Base-by-base conservation (phyloP, 2,329 filamentous ascomycete genomes). In the Pseudogymnoascus verrucosus region DNA sequence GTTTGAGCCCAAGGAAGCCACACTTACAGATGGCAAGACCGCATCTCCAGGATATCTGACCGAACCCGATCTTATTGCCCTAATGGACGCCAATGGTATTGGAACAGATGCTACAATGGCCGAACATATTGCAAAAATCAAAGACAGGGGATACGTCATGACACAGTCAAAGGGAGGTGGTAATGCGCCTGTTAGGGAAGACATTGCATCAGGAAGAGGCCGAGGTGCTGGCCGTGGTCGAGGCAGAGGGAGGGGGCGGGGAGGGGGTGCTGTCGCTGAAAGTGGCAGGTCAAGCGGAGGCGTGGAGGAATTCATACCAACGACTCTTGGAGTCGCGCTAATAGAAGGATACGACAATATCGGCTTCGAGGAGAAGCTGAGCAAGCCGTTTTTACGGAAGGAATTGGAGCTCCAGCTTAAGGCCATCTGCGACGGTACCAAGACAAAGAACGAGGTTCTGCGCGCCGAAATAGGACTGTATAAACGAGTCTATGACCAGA, bases 61-160 rank as follows among this genome's bases (percentile, higher is more conserved):
- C 0, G 95, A 99, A 74, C 93, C 95, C 0, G 95, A 99, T 73
- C 81, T 99, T 26, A 96, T 99, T 72, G 89, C 89, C 2, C 83
- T 99, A 10, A 99, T 99, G 95, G 95, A 99, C 77, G 93, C 91
- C 51, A 99, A 99, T 73, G 95, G 95, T 1, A 99, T 99, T 67
- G 95, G 95, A 11, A 99, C 95, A 8, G 95, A 99, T 77, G 95
- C 95, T 5, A 99, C 95, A 1, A 99, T 99, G 95, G 95, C 95
- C 0, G 95, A 99, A 71, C 95, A 99, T 73, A 99, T 99, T 71
- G 87, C 90, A 65, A 99, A 93, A 76, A 96, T 99, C 70, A 92
- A 98, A 75, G 86, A 93, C 64, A 82, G 95, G 65, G 83, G 93
- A 69, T 99, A 99, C 71, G 93, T 92, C 60, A 84, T 86, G 64